Conservation (phyloP, 1,284 basidiomycete genomes). For the Cystobasidiaceae sp. region DNA sequence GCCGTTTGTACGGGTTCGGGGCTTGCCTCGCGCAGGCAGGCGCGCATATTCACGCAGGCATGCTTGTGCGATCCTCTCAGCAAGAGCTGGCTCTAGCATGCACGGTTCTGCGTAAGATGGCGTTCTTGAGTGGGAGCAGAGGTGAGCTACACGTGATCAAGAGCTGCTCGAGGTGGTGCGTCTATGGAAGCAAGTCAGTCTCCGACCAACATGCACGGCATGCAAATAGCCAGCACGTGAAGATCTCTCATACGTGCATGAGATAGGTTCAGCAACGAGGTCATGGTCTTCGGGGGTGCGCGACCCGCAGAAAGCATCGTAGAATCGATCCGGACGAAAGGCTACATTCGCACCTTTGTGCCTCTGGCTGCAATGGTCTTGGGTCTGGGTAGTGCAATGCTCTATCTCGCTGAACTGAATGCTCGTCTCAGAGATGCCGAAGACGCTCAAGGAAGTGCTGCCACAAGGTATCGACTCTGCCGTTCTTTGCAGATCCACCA, state of each 20-base stretch:
- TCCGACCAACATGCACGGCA: no score
- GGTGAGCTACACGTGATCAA: not conserved
- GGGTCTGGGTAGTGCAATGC: not conserved
- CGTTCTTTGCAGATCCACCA: no score
- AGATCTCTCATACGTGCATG: no score
- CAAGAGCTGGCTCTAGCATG: not conserved
- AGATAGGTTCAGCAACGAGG: no score
- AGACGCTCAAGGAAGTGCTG: no score
- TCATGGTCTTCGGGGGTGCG: no score
- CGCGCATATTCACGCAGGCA: slow-evolving; percentile 38
- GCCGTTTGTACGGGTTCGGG: slow-evolving; percentile 45
- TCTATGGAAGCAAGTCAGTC: no score
- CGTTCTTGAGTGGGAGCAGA: not conserved
- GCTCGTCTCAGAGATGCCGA: no score
- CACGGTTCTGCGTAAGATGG: not conserved
- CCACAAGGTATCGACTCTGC: no score
- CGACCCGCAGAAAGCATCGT: not conserved
- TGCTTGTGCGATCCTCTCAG: slow-evolving; percentile 18
- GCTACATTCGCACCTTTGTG: not conserved
- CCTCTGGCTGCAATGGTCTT: not conserved
- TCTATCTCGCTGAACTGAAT: not conserved
- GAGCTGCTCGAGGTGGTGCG: no score
- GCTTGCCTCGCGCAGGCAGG: slow-evolving; percentile 47
- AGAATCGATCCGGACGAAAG: not conserved
- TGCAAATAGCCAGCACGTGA: no score